Evolutionary conservation across 495 filamentous ascomycete species (phyloP), one percentile per base, ranked within the genome.

Genomic region (Aspergillus leporis): DNA sequence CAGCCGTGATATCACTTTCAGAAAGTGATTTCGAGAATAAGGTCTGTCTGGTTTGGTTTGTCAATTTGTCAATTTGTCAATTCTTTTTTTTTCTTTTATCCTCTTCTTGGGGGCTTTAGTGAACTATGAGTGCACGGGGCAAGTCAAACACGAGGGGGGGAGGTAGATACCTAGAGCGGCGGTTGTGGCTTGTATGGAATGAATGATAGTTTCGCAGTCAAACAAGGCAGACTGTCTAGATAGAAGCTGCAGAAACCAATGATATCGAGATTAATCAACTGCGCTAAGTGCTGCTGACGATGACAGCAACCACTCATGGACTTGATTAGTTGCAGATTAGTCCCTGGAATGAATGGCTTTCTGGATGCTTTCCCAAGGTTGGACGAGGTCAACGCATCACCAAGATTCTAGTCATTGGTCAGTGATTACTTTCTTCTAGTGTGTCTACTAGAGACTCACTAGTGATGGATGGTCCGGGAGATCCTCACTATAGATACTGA

Each of bases 71-170:
- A 19, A 23, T 41, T 22, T 14, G 4, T 23, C 48, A 25, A 25
- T 53, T 25, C 48, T 52, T 21, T 13, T 52, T 30, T 23, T 32
- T 21, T 8, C 36, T 34, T 59, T 51, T 47, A 5, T 47, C 6
- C 22, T 50, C 21, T 12, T 16, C 45, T 9, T 43, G 13, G 18
- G 21, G 14, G 5, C 25, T 51, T 22, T 58, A 31, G 22, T 51
- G 16, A n/a, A n/a, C 36, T 40, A 40, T 40, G 41, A 22, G 22
- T 36, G 56, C 51, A 54, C 54, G 30, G 54, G 6, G 45, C 59
- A 55, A 48, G 41, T 47, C 48, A 47, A 47, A 55, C 45, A 58
- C 51, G 60, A 62, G 60, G 45, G 14, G 19, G 34, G 36, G 38
- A 58, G 53, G 9, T 34, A 7, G 54, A 25, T 32, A 31, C 21